These are phyloP conservation scores for Truncatella angustata DNA, from an alignment of 2,329 filamentous ascomycete genomes.

Conservation along the genomic window DNA sequence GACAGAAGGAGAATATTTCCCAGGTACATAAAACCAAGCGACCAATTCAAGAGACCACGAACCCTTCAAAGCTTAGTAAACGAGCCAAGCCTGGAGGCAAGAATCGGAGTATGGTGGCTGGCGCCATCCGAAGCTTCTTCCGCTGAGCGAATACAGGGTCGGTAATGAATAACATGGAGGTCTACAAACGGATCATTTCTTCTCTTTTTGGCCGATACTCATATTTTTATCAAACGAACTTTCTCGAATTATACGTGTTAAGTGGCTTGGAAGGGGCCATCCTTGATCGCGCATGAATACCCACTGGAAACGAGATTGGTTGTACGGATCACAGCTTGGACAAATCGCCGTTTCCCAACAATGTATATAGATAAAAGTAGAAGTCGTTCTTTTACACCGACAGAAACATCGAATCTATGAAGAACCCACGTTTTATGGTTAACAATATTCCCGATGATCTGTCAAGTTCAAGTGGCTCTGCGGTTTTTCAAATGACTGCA, in stretches of 20 bases:
- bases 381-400: background rate
- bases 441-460: too few species aligned
- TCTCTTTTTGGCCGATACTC: conserved; percentile 9
- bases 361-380: background rate
- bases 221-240: too few species aligned
- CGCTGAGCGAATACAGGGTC: conserved; percentile 27
- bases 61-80: conserved; percentile 27
- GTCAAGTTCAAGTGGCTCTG: too few species aligned
- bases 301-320: background rate
- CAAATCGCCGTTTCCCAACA: background rate
- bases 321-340: background rate
- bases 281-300: background rate
- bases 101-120: conserved; percentile 36
- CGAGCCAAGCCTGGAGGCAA: conserved; percentile 35
- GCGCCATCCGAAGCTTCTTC: conserved; percentile 44
- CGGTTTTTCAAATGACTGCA: too few species aligned
- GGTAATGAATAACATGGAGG: background rate
- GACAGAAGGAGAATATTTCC: conserved; percentile 27
- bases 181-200: conserved; percentile 2
- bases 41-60: conserved; percentile 19
- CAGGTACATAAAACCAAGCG: conserved; percentile 13
- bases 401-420: too few species aligned
- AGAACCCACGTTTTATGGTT: too few species aligned
- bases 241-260: background rate
- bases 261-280: background rate